These are phyloP conservation scores for Calonectria henricotiae DNA, from an alignment of 2,329 filamentous ascomycete genomes.

Conservation along the genomic window DNA sequence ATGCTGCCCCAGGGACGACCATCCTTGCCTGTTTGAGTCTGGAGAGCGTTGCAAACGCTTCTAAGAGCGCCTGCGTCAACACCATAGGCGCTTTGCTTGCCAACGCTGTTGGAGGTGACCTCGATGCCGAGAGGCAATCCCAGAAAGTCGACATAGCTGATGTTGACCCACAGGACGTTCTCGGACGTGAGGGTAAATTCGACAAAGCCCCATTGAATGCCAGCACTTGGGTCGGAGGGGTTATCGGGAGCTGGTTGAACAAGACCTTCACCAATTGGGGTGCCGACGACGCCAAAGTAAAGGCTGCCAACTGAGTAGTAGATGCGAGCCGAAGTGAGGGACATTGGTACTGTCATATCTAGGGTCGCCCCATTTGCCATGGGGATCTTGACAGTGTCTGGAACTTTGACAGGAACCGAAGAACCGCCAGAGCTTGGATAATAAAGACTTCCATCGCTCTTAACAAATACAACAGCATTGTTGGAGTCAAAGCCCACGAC, in stretches of 20 bases:
- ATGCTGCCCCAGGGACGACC: slow-evolving; percentile 63
- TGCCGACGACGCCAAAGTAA: not conserved
- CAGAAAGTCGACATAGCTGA: slow-evolving; percentile 27
- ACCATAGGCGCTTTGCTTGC: not conserved
- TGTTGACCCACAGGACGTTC: slow-evolving; percentile 24
- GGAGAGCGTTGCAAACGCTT: slow-evolving; percentile 40
- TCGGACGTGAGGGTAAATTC: slow-evolving; percentile 24
- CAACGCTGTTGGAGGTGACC: not conserved
- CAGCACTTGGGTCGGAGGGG: slow-evolving; percentile 23
- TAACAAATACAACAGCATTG: slow-evolving; percentile 1
- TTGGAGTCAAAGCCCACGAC: slow-evolving; percentile 1
- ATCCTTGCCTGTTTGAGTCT: slow-evolving; percentile 55
- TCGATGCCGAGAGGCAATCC: slow-evolving; percentile 16
- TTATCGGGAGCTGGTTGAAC: slow-evolving; percentile 24
- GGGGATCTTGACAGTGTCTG: slow-evolving; percentile 5
- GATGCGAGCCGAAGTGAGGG: slow-evolving; percentile 3
- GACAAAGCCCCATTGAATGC: slow-evolving; percentile 21
- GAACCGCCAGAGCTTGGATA: slow-evolving; percentile 16
- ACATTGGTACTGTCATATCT: not conserved
- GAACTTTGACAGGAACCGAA: slow-evolving; percentile 1
- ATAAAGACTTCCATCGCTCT: not conserved
- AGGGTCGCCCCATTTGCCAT: not conserved
- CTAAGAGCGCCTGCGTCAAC: not conserved
- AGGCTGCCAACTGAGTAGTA: slow-evolving; percentile 5
- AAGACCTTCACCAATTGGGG: slow-evolving; percentile 6